Conservation (phyloP, 1,284 basidiomycete species). For the Phlebopus sp. region DNA sequence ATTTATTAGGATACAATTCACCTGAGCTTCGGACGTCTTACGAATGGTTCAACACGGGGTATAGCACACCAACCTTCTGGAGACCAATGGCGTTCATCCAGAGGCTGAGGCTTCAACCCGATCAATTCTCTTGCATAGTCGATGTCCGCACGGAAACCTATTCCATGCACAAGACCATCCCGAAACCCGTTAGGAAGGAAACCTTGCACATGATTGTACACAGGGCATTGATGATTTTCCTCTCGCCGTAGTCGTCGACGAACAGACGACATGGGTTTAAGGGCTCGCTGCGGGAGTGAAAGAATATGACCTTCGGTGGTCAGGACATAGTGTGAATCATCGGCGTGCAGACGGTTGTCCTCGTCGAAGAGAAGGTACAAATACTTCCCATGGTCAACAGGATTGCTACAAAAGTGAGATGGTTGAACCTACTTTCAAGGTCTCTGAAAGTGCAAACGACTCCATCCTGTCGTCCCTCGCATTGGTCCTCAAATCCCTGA, state of each 20-base stretch:
- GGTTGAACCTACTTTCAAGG: slow-evolving; percentile 64
- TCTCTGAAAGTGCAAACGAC: slow-evolving; percentile 88
- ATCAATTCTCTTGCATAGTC: slow-evolving; percentile 77
- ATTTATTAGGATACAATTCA: slow-evolving; percentile 7
- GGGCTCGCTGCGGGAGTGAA: slow-evolving; percentile 51
- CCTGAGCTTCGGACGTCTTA: slow-evolving; percentile 38
- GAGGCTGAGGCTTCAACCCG: slow-evolving; percentile 46
- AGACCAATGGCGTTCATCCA: slow-evolving; percentile 59
- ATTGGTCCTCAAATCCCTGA: slow-evolving; percentile 79
- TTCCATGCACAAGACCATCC: slow-evolving; percentile 56
- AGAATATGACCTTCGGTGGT: slow-evolving; percentile 95
- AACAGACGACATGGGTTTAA: slow-evolving; percentile 54
- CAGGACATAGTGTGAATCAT: slow-evolving; percentile 82
- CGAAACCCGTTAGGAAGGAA: slow-evolving; percentile 33
- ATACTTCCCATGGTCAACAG: slow-evolving; percentile 53
- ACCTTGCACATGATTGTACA: slow-evolving; percentile 50
- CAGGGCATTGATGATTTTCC: slow-evolving; percentile 72
- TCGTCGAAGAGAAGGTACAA: slow-evolving; percentile 91
- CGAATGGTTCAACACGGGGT: slow-evolving; percentile 70
- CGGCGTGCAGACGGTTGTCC: slow-evolving; percentile 67
- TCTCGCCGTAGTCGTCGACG: slow-evolving; percentile 62
- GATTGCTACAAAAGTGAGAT: not conserved
- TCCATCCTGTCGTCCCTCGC: slow-evolving; percentile 89
- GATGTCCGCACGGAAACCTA: slow-evolving; percentile 67
- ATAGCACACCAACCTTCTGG: slow-evolving; percentile 70